These are phyloP conservation scores for Auricularia cornea DNA, from an alignment of 768 basidiomycete species.

Conservation along the genomic window DNA sequence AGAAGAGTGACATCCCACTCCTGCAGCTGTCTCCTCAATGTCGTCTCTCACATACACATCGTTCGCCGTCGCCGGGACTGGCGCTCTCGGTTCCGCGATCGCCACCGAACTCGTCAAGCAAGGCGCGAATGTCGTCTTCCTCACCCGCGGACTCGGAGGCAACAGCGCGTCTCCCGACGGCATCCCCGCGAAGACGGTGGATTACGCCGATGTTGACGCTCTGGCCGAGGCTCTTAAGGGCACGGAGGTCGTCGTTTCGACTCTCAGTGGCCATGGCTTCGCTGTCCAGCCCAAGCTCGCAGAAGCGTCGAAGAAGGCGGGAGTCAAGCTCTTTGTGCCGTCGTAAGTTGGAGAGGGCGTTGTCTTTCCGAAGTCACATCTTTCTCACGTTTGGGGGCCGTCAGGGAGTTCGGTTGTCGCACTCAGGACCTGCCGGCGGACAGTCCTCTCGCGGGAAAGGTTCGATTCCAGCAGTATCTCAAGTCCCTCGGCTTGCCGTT, in stretches of 20 bases:
- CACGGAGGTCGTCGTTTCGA: not conserved
- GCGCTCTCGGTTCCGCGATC: conserved; percentile 2
- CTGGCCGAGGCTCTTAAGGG: not conserved
- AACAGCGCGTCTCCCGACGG: not conserved
- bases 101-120: conserved; percentile 5
- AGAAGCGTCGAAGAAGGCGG: conserved; percentile 15
- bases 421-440: no score
- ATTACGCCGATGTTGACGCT: not conserved
- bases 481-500: no score
- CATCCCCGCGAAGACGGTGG: not conserved
- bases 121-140: not conserved
- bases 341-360: not conserved
- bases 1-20: no score
- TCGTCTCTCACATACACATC: conserved; percentile 4
- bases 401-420: not conserved
- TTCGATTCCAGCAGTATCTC: no score
- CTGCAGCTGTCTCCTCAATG: no score
- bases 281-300: conserved; percentile 13
- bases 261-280: not conserved
- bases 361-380: no score
- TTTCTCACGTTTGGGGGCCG: not conserved
- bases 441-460: not conserved
- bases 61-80: conserved; percentile 7
- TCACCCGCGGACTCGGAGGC: not conserved
- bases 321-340: conserved; percentile 24